phyloP scores from a whole-genome alignment of 2,329 filamentous ascomycete species.

The Lachnum nothofagi region DNA sequence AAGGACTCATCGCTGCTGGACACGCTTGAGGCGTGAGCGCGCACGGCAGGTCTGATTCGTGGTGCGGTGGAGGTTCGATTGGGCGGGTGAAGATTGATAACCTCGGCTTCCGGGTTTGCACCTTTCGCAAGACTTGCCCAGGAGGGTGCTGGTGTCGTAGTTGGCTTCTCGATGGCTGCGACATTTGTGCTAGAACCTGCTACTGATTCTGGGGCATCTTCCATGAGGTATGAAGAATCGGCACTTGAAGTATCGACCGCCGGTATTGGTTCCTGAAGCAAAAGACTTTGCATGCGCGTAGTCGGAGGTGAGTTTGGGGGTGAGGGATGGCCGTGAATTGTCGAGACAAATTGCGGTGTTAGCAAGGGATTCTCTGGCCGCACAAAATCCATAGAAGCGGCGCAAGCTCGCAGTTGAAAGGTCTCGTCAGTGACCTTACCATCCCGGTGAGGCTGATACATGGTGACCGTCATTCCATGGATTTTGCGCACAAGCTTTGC shows the following conservation, averaged over 20 bases:
- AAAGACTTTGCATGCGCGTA: not conserved
- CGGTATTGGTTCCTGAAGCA: not conserved
- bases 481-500: conserved; percentile 8
- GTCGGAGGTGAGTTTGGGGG: not conserved
- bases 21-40: conserved; percentile 12
- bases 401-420: not conserved
- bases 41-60: conserved; percentile 14
- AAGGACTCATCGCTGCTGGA: conserved; percentile 14
- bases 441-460: not conserved
- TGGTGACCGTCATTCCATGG: conserved; percentile 12
- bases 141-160: conserved; percentile 13
- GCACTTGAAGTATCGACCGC: not conserved
- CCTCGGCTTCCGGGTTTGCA: conserved; percentile 10
- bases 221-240: not conserved
- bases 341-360: not conserved
- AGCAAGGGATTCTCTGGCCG: not conserved
- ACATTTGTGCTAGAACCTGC: not conserved
- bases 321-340: conserved; percentile 5
- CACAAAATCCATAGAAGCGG: not conserved
- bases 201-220: not conserved
- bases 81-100: conserved; percentile 20
- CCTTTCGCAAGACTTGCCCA: conserved; percentile 28
- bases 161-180: not conserved
- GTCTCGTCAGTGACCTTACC: not conserved
- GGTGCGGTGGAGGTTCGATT: not conserved